Percentiles rank a stretch among this genome's conserved stretches.
Conservation (phyloP, 768 basidiomycete species). For the Boletus sensibilis region DNA sequence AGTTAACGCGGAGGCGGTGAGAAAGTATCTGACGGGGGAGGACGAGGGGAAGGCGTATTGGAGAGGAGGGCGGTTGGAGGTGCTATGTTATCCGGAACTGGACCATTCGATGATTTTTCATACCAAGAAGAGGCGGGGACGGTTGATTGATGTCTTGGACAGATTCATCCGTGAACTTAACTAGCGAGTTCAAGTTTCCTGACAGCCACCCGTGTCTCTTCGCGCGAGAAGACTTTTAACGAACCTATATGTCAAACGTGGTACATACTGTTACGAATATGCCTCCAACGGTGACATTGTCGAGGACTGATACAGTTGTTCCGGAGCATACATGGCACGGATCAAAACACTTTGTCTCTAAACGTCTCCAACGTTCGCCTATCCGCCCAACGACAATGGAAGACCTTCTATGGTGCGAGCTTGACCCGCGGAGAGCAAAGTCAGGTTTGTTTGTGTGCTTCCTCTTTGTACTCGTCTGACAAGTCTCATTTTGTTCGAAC, state of each 20-base stretch:
- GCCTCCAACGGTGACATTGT: neutral
- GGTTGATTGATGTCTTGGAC: constrained; percentile 33
- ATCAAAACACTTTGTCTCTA: no score
- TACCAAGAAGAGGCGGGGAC: constrained; percentile 21
- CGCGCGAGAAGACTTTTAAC: neutral
- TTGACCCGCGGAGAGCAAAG: no score
- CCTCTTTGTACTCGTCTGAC: no score
- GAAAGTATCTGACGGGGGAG: constrained; percentile 40
- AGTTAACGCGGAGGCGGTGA: constrained; percentile 39
- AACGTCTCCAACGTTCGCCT: no score
- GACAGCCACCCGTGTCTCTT: neutral
- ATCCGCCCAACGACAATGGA: no score
- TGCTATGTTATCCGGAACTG: constrained; percentile 38
- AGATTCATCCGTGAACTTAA: constrained; percentile 26
- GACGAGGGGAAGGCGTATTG: constrained; percentile 22
- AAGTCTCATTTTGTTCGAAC: no score
- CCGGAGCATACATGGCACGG: no score
- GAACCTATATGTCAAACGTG: neutral
- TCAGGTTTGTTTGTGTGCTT: no score
- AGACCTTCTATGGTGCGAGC: no score
- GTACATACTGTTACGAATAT: neutral
- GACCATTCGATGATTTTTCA: constrained; percentile 46
- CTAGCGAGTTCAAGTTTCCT: neutral
- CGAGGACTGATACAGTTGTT: neutral
- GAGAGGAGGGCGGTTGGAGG: constrained; percentile 35